These are phyloP conservation scores for Bremia lactucae DNA, from an alignment of 352 stramenopile genomes.

Conservation along the genomic window DNA sequence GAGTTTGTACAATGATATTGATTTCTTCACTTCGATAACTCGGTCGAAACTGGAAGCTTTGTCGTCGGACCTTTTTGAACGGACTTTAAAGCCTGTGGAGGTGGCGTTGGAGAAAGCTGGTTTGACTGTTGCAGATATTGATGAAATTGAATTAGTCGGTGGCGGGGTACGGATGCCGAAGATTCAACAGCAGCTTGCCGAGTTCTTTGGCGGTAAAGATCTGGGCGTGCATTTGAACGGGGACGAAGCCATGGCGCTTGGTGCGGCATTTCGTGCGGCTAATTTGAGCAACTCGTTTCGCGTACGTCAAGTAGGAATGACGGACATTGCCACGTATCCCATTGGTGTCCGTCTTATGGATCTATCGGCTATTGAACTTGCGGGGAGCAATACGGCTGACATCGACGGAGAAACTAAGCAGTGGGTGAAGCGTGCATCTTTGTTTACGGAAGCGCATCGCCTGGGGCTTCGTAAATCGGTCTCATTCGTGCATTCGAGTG, in stretches of 20 bases:
- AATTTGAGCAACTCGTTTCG: slow-evolving; percentile 95
- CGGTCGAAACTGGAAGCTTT: slow-evolving; percentile 89
- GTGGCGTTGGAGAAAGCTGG: slow-evolving; percentile 80
- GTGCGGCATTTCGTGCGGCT: slow-evolving; percentile 91
- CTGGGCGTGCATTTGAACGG: slow-evolving; percentile 96
- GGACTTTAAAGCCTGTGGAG: slow-evolving; percentile 79
- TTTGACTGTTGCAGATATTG: slow-evolving; percentile 87
- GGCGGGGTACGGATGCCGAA: slow-evolving; percentile 93
- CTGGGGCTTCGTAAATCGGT: slow-evolving; percentile 91
- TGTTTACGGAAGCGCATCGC: slow-evolving; percentile 83
- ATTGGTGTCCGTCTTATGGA: slow-evolving; percentile 82
- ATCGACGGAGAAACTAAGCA: slow-evolving; percentile 51
- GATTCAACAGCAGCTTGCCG: slow-evolving; percentile 85
- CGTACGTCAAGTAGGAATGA: slow-evolving; percentile 91
- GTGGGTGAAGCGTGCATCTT: slow-evolving; percentile 87
- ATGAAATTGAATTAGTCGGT: slow-evolving; percentile 94
- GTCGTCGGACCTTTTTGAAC: slow-evolving; percentile 79
- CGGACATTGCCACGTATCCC: slow-evolving; percentile 86
- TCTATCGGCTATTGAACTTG: slow-evolving; percentile 38
- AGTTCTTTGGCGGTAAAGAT: slow-evolving; percentile 72
- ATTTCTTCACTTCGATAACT: slow-evolving; percentile 88
- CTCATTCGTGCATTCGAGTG: slow-evolving; percentile 88
- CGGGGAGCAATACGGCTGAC: slow-evolving; percentile 31
- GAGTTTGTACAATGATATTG: slow-evolving; percentile 88
- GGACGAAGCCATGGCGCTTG: slow-evolving; percentile 95